Evolutionary conservation across 2,329 filamentous ascomycete genomes (phyloP), one percentile per base, ranked within the genome.

Genomic region (Berkeleyomyces basicola): DNA sequence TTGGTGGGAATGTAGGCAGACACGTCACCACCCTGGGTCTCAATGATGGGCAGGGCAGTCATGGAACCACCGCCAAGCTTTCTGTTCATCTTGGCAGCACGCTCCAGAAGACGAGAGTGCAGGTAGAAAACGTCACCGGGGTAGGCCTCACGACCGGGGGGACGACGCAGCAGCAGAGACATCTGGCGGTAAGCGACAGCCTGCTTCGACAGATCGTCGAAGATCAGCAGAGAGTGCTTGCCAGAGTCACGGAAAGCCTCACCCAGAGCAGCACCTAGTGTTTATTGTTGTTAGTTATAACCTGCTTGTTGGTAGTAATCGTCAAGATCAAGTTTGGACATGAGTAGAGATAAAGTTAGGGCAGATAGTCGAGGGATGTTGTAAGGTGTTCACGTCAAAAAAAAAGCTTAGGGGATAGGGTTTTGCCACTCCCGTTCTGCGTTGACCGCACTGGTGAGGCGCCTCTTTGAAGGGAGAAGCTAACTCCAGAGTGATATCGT

Each of bases 1-100:
- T 97, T 99, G 80, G 93, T 99, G 72, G 93, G 93, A 84, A 99
- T 97, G 80, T 97, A 99, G 71, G 93, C 93, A 71, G 93, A 97
- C 74, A 99, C 93, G 79, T 99, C 93, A 89, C 93, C 93, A 84
- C 93, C 93, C 84, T 97, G 93, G 76, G 93, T 99, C 84, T 99
- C 93, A 76, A 99, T 97, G 78, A 97, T 76, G 74, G 93, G 93
- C 67, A 99, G 87, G 69, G 93, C 92, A 78, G 93, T 99, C 78
- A 97, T 84, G 71, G 92, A 97, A 75, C 93, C 93, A 79, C 89
- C 90, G 74, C 91, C 90, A 74, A 87, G 89, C 79, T 89, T 92
- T 77, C 91, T 82, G 84, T 86, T 96, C 86, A 99, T 90, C 88
- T 99, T 99, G 80, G 93, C 93, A 67, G 93, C 89, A 87, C 93